Conservation (phyloP, 2,329 filamentous ascomycete species). For the Aspergillus sp. region DNA sequence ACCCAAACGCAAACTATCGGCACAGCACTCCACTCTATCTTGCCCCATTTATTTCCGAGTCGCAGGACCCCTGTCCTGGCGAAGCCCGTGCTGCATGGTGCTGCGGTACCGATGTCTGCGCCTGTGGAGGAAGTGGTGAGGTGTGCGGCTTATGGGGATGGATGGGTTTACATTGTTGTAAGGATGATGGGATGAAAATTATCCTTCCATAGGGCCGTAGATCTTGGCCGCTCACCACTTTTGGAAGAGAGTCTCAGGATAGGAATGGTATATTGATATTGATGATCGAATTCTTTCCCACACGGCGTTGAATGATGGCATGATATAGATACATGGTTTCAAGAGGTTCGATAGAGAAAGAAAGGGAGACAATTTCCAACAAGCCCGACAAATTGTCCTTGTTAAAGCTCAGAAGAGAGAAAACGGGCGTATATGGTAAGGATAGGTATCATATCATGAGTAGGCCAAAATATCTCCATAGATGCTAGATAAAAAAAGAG, state of each 20-base stretch:
- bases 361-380: too few relatives aligned
- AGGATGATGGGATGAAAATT: conserved; percentile 59
- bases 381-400: too few relatives aligned
- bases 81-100: conserved; percentile 81
- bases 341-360: not conserved
- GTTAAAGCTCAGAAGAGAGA: too few relatives aligned
- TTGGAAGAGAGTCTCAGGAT: not conserved
- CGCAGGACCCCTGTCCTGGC: conserved; percentile 80
- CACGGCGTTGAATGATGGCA: not conserved
- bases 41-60: conserved; percentile 85
- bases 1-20: conserved; percentile 69
- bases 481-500: too few relatives aligned
- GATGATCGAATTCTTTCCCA: too few relatives aligned
- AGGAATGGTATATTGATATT: too few relatives aligned
- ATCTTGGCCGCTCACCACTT: too few relatives aligned
- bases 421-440: too few relatives aligned
- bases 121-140: conserved; percentile 80
- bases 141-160: conserved; percentile 84
- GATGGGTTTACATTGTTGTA: conserved; percentile 83
- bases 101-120: conserved; percentile 74
- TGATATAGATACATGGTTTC: not conserved
- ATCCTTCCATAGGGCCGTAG: too few relatives aligned
- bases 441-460: too few relatives aligned
- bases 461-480: too few relatives aligned
- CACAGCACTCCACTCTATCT: conserved; percentile 68